These are phyloP conservation scores for Chalciporus sphaerocephalus DNA, from an alignment of 768 basidiomycete species.

Conservation along the genomic window DNA sequence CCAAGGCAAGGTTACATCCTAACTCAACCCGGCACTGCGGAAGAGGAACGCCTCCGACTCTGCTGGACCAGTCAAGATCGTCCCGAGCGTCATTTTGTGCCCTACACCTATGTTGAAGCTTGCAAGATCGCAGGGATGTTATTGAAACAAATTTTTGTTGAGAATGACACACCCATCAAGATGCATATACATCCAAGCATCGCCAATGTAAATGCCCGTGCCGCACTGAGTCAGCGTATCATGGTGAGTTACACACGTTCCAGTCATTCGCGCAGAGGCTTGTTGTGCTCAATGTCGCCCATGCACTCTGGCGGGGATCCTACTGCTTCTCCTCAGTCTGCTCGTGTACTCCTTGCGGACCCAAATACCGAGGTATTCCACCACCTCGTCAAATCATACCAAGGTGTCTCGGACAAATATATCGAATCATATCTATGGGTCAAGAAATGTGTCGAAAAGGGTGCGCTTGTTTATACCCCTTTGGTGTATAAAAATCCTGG, in stretches of 20 bases:
- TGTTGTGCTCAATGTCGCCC: background rate
- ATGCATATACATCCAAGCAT: constrained; percentile 83
- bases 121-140: constrained; percentile 75
- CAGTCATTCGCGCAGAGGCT: background rate
- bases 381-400: constrained; percentile 67
- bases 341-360: constrained; percentile 75
- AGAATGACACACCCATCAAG: constrained; percentile 57
- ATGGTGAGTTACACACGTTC: constrained; percentile 42
- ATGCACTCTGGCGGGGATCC: constrained; percentile 83
- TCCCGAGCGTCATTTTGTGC: constrained; percentile 74
- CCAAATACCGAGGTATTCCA: constrained; percentile 74
- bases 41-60: constrained; percentile 69
- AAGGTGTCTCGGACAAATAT: constrained; percentile 65
- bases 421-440: constrained; percentile 83
- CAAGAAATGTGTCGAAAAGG: constrained; percentile 74
- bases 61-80: constrained; percentile 70
- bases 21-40: constrained; percentile 60
- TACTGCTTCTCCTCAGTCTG: constrained; percentile 61
- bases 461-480: constrained; percentile 62
- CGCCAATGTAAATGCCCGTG: constrained; percentile 69
- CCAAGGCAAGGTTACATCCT: constrained; percentile 74
- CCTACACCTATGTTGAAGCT: constrained; percentile 79
- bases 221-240: constrained; percentile 63
- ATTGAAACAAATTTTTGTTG: constrained; percentile 71
- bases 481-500: constrained; percentile 82